Evolutionary conservation across 1,284 basidiomycete species (phyloP).

Genomic region (Naganishia liquefaciens): DNA sequence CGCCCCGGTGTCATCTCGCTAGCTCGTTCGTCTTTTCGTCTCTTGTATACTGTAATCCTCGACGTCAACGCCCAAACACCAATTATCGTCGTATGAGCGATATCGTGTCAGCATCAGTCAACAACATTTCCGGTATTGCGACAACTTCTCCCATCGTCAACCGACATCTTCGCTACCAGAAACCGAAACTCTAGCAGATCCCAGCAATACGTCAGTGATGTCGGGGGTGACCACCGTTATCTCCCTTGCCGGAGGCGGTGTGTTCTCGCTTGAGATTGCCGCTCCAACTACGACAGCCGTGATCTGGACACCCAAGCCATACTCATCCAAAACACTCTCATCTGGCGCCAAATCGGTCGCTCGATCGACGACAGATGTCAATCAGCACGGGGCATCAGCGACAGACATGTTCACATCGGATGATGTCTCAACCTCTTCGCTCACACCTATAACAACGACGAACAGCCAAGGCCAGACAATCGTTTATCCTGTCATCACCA

Average conservation of each 20-base stretch:
- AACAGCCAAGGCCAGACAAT: conserved; percentile 4
- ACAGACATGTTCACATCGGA: conserved; percentile 22
- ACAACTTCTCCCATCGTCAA: too few species aligned
- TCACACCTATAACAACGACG: conserved; percentile 2
- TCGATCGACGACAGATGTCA: conserved; percentile 15
- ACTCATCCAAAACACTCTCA: conserved; percentile 1
- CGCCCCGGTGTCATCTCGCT: too few species aligned
- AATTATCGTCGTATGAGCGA: too few species aligned
- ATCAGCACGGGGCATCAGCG: conserved; percentile 19
- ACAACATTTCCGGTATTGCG: too few species aligned
- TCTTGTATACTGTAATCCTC: too few species aligned
- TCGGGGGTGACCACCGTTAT: conserved; percentile 23
- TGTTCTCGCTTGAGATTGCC: conserved; percentile 15
- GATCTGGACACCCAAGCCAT: conserved; percentile 16
- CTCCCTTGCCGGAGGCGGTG: conserved; percentile 5
- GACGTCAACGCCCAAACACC: too few species aligned
- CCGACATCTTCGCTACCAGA: too few species aligned
- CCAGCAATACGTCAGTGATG: conserved; percentile 2
- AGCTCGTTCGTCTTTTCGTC: too few species aligned
- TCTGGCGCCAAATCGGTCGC: conserved; percentile 1
- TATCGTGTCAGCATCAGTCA: too few species aligned
- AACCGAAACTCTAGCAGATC: too few species aligned
- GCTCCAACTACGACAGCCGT: conserved; percentile 5
- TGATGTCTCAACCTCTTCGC: background rate
- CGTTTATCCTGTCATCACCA: conserved; percentile 1